Percentiles rank a stretch among this genome's conserved stretches.
phyloP scores from a whole-genome alignment of 352 stramenopile genomes.

The Phytophthora megakarya region DNA sequence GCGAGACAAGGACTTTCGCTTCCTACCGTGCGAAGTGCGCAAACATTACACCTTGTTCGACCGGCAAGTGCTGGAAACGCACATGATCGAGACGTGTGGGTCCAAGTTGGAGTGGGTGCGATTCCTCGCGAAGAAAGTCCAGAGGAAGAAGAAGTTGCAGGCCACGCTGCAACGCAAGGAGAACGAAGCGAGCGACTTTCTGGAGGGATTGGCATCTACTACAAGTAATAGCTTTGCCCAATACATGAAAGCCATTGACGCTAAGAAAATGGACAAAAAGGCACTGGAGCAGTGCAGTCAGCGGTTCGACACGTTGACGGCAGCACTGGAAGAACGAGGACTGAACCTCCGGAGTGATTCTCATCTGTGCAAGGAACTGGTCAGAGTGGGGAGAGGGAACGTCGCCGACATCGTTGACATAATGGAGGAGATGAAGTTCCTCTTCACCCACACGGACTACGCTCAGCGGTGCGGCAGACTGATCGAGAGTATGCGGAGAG shows the following conservation, averaged over 20 bases:
- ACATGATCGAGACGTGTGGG: slow-evolving; percentile 23
- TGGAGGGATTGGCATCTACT: slow-evolving; percentile 2
- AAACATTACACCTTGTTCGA: slow-evolving; percentile 24
- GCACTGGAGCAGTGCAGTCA: slow-evolving; percentile 5
- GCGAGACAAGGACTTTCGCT: slow-evolving; percentile 7
- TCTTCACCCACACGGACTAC: slow-evolving; percentile 28
- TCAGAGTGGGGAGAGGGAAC: neutral
- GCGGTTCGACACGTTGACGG: slow-evolving; percentile 6
- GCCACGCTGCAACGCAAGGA: slow-evolving; percentile 17
- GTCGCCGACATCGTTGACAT: slow-evolving; percentile 19
- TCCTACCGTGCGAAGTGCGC: slow-evolving; percentile 13
- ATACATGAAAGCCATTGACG: slow-evolving; percentile 2
- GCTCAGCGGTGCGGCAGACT: neutral
- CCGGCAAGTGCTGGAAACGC: slow-evolving; percentile 13
- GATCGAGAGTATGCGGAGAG: slow-evolving; percentile 8
- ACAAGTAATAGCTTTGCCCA: slow-evolving; percentile 9
- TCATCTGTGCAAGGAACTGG: slow-evolving; percentile 5
- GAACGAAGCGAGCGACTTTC: slow-evolving; percentile 11
- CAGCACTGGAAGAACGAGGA: neutral
- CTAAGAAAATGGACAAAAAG: slow-evolving; percentile 2
- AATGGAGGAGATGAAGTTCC: slow-evolving; percentile 36
- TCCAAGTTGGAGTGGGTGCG: slow-evolving; percentile 25
- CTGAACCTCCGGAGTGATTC: slow-evolving; percentile 23
- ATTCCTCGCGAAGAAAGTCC: slow-evolving; percentile 12
- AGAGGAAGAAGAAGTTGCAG: slow-evolving; percentile 9